Conservation (phyloP, 2,329 filamentous ascomycete species). For the Hawksworthiomyces lignivorus region DNA sequence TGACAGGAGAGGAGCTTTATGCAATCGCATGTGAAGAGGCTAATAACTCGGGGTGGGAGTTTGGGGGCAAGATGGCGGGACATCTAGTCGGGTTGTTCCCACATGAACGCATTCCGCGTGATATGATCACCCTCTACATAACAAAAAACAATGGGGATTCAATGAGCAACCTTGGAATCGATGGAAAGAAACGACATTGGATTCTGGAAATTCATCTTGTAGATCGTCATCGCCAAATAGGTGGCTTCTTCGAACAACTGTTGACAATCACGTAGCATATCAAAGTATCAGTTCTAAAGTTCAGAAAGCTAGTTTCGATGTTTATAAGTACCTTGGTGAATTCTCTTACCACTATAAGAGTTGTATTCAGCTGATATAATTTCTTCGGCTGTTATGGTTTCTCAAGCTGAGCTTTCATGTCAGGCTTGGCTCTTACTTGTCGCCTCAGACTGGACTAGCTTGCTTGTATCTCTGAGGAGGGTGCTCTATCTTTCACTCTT, state of each 20-base stretch:
- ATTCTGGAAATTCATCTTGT: constrained; percentile 7
- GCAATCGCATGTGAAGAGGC: background rate
- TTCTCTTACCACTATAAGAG: too few relatives aligned
- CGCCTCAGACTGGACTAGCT: too few relatives aligned
- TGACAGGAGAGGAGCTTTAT: constrained; percentile 4
- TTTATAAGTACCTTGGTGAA: too few relatives aligned
- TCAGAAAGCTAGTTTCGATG: too few relatives aligned
- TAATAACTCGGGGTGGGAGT: constrained; percentile 1
- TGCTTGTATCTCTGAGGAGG: too few relatives aligned
- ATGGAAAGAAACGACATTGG: constrained; percentile 7
- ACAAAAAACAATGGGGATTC: constrained; percentile 1
- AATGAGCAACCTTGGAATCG: background rate
- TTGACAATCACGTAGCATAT: too few relatives aligned
- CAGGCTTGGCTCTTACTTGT: too few relatives aligned
- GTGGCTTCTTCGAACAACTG: constrained; percentile 7
- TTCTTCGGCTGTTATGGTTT: too few relatives aligned
- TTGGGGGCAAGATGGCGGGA: constrained; percentile 5
- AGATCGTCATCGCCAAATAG: constrained; percentile 1
- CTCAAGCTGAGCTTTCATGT: too few relatives aligned
- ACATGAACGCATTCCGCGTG: constrained; percentile 8
- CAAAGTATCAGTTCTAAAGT: too few relatives aligned
- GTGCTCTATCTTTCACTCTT: too few relatives aligned
- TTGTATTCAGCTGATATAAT: too few relatives aligned
- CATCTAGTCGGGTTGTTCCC: constrained; percentile 8
- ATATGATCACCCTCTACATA: constrained; percentile 5